Conservation (phyloP, 139 green algal species). For the Chlamydomonas sphaeroides region DNA sequence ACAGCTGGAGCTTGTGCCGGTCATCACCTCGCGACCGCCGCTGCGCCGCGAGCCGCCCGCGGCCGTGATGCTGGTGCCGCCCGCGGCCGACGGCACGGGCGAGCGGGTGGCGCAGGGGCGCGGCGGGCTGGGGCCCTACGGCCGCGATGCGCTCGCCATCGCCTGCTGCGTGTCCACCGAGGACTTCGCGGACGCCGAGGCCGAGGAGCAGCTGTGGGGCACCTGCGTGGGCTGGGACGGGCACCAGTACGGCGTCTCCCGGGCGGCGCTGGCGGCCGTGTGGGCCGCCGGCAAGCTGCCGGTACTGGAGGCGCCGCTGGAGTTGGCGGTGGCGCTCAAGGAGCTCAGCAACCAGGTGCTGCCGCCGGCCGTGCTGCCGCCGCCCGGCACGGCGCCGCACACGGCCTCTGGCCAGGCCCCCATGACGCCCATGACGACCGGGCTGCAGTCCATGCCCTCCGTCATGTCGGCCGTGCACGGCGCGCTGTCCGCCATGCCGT, state of each 20-base stretch:
- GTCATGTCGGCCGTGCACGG: too few species aligned
- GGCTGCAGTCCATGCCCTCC: neutral
- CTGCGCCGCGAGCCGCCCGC: conserved; percentile 27
- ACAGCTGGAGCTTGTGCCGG: conserved; percentile 45
- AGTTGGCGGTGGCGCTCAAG: conserved; percentile 46
- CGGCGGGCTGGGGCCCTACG: neutral
- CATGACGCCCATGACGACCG: neutral
- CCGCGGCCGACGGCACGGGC: conserved; percentile 7
- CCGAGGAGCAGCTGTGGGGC: conserved; percentile 17
- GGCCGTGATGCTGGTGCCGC: neutral
- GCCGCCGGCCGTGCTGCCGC: neutral
- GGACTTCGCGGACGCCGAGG: neutral
- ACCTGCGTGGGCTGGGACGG: conserved; percentile 39
- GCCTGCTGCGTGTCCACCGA: conserved; percentile 19
- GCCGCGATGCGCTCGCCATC: neutral
- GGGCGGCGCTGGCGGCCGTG: conserved; percentile 35
- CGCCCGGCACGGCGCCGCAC: neutral
- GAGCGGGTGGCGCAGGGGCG: neutral
- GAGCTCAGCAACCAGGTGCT: neutral
- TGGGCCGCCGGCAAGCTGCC: conserved; percentile 49
- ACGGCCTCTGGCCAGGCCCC: neutral
- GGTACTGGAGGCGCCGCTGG: conserved; percentile 58
- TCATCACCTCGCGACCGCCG: conserved; percentile 44
- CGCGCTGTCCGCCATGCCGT: neutral
- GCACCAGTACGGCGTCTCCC: conserved; percentile 38